A percentile compares a stretch with the other conserved stretches of the same genome.
These are phyloP conservation scores for Cladosporium halotolerans DNA, from an alignment of 2,329 filamentous ascomycete species.

Conservation along the genomic window DNA sequence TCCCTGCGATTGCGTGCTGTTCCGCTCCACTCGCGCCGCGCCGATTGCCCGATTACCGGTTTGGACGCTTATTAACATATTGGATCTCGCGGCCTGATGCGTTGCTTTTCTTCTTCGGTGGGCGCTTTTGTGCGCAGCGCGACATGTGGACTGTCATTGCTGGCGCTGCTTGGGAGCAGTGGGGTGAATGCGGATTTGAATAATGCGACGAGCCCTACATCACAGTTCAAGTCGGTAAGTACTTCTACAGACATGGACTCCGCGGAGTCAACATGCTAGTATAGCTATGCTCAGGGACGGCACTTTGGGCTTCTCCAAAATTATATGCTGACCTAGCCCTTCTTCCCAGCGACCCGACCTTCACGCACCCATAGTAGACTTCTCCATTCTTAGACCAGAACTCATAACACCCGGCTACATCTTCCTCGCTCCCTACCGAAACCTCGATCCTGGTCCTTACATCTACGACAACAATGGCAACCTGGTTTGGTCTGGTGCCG, in stretches of 20 bases:
- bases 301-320: not conserved
- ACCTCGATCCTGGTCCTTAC: slow-evolving; percentile 44
- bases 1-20: slow-evolving; percentile 10
- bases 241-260: not conserved
- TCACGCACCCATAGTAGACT: slow-evolving; percentile 32
- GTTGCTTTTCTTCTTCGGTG: slow-evolving; percentile 2
- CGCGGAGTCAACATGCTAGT: not conserved
- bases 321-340: slow-evolving; percentile 13
- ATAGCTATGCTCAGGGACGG: no score
- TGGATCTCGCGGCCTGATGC: slow-evolving; percentile 2
- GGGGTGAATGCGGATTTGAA: slow-evolving; percentile 21
- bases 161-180: slow-evolving; percentile 1
- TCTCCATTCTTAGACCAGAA: slow-evolving; percentile 29
- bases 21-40: not conserved
- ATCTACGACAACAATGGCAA: slow-evolving; percentile 48
- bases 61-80: not conserved
- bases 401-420: slow-evolving; percentile 43
- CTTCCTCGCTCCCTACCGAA: slow-evolving; percentile 46
- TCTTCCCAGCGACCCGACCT: slow-evolving; percentile 33
- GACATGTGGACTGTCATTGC: slow-evolving; percentile 4
- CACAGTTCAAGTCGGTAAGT: slow-evolving; percentile 32
- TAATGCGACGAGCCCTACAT: slow-evolving; percentile 32
- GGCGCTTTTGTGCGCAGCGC: not conserved
- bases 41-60: not conserved
- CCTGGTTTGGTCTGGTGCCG: slow-evolving; percentile 47